Percentiles rank a stretch among this genome's conserved stretches.
Conservation (phyloP, 164 flowering plant species). For the Piper betle region DNA sequence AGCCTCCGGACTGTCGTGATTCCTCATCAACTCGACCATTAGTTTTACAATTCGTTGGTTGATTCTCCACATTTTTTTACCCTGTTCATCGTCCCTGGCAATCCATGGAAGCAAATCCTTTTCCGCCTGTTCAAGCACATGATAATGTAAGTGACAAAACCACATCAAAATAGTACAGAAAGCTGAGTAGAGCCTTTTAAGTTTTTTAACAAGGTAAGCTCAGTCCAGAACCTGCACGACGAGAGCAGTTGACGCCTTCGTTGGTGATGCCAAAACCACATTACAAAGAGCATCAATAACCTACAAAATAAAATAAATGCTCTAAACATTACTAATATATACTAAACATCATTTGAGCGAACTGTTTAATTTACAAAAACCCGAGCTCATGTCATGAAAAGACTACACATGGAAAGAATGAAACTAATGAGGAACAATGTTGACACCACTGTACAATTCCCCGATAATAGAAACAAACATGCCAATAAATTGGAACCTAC, state of each 20-base stretch:
- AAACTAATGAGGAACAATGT: too few relatives aligned
- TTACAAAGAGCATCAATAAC: slow-evolving; percentile 35
- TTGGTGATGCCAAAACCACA: slow-evolving; percentile 62
- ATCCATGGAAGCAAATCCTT: slow-evolving; percentile 95
- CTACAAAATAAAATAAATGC: slow-evolving; percentile 19
- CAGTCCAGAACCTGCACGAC: slow-evolving; percentile 74
- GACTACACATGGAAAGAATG: too few relatives aligned
- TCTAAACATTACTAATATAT: too few relatives aligned
- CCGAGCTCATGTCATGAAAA: too few relatives aligned
- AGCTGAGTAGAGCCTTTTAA: neutral
- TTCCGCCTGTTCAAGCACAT: slow-evolving; percentile 54
- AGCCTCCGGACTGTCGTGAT: slow-evolving; percentile 74
- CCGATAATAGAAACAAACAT: too few relatives aligned
- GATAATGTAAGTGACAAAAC: too few relatives aligned
- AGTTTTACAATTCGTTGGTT: slow-evolving; percentile 84
- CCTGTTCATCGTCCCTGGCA: slow-evolving; percentile 83
- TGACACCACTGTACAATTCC: too few relatives aligned
- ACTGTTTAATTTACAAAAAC: too few relatives aligned
- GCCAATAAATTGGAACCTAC: too few relatives aligned
- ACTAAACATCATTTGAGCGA: too few relatives aligned
- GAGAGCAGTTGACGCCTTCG: slow-evolving; percentile 90
- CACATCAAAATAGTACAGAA: too few relatives aligned
- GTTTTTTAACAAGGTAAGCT: slow-evolving; percentile 2
- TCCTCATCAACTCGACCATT: slow-evolving; percentile 84
- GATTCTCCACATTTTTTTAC: slow-evolving; percentile 85